Evolutionary conservation across 805 yeast genomes (phyloP).

Genomic region (Lipomyces spencermartinsiae): DNA sequence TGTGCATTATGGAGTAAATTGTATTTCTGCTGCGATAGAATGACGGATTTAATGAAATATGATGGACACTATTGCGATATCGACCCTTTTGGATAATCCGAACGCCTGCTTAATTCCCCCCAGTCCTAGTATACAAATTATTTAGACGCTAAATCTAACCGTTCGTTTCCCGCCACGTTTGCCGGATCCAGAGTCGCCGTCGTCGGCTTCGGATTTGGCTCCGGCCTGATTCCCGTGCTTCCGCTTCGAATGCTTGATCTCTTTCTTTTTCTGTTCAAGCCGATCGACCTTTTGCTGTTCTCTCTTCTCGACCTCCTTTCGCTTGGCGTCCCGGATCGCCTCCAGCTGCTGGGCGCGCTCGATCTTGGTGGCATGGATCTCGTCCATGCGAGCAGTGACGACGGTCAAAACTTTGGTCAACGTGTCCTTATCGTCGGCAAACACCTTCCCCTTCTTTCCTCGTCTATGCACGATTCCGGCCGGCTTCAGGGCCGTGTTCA

Average conservation of each 20-base stretch:
- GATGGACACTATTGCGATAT: background rate
- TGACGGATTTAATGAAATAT: background rate
- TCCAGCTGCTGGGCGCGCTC: constrained; percentile 90
- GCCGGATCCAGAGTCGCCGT: background rate
- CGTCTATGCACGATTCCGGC: constrained; percentile 72
- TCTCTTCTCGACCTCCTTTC: constrained; percentile 84
- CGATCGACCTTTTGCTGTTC: constrained; percentile 72
- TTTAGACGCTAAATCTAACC: constrained; percentile 24
- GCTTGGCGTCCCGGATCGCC: constrained; percentile 84
- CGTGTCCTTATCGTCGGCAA: constrained; percentile 64
- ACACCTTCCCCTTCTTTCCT: constrained; percentile 72
- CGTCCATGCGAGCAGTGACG: constrained; percentile 69
- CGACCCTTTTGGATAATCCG: background rate
- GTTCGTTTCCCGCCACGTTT: constrained; percentile 15
- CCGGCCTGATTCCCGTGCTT: constrained; percentile 50
- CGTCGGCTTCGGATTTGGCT: constrained; percentile 2
- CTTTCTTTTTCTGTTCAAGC: constrained; percentile 77
- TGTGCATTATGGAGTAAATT: no score
- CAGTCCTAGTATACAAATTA: background rate
- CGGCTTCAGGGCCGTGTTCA: constrained; percentile 84
- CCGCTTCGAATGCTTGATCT: constrained; percentile 70
- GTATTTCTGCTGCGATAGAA: background rate
- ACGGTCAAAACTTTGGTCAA: constrained; percentile 65
- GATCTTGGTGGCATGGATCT: constrained; percentile 82
- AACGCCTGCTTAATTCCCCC: background rate